A percentile compares a stretch with the other conserved stretches of the same genome.
phyloP scores from a whole-genome alignment of 148 eudicot species.

The Cornus suecica region DNA sequence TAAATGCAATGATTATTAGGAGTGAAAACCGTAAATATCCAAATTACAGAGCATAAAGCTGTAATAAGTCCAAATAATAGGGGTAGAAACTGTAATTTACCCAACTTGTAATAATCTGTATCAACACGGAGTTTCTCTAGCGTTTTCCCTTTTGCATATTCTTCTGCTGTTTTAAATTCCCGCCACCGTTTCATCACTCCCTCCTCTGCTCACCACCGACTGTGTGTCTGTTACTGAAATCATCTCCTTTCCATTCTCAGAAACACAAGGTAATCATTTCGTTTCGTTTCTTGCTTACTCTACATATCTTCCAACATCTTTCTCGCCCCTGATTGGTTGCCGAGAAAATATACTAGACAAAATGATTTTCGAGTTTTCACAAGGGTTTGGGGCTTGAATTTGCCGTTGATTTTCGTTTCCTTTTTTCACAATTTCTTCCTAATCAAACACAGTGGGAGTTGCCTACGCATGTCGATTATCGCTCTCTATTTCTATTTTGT shows the following conservation, averaged over 20 bases:
- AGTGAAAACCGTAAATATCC: too few relatives aligned
- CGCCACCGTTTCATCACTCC: slow-evolving; percentile 14
- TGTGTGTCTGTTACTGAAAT: not conserved
- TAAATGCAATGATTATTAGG: too few relatives aligned
- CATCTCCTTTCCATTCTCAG: not conserved
- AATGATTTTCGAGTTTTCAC: not conserved
- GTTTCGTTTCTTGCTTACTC: not conserved
- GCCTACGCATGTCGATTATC: not conserved
- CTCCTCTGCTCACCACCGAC: not conserved
- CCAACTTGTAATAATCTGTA: too few relatives aligned
- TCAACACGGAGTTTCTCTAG: too few relatives aligned
- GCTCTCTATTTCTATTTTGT: not conserved
- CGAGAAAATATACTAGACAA: not conserved
- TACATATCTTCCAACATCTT: not conserved
- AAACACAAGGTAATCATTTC: not conserved
- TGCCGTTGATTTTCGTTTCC: not conserved
- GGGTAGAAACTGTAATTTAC: too few relatives aligned
- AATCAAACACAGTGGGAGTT: not conserved
- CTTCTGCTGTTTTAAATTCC: slow-evolving; percentile 5
- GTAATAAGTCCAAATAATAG: too few relatives aligned
- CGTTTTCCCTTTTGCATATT: too few relatives aligned
- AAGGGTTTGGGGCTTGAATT: not conserved
- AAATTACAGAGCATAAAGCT: too few relatives aligned
- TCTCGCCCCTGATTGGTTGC: not conserved
- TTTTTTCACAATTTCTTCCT: not conserved